Evolutionary conservation across 306 rosid species (phyloP).

Genomic region (Trichosanthes cucumerina): DNA sequence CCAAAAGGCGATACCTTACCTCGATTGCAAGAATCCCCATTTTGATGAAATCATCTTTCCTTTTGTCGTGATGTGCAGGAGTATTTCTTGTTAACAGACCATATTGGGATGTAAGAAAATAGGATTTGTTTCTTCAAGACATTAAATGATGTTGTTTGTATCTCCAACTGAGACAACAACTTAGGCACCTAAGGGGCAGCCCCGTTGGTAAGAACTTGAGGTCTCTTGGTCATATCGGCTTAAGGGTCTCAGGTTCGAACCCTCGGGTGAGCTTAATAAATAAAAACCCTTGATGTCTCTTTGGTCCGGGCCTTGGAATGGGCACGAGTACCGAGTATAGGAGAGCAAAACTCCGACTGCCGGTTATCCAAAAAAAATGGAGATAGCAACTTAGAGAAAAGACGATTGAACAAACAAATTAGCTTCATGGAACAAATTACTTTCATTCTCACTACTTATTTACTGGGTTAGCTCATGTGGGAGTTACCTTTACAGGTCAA

Average conservation of each 20-base stretch:
- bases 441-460: neutral
- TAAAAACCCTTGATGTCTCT: no score
- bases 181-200: no score
- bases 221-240: no score
- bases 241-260: no score
- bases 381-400: neutral
- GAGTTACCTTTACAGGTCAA: conserved; percentile 40
- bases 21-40: neutral
- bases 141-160: neutral
- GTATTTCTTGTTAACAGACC: neutral
- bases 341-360: no score
- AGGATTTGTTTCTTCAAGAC: neutral
- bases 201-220: no score
- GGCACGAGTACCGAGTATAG: no score
- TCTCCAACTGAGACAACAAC: neutral
- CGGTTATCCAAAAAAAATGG: no score
- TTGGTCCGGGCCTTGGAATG: no score
- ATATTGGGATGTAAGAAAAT: neutral
- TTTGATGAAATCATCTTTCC: neutral
- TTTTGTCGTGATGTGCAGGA: neutral
- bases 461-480: neutral
- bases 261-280: no score
- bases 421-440: neutral
- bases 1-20: neutral
- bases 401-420: neutral